These are phyloP conservation scores for Telfairia occidentalis DNA, from an alignment of 331 rosid species.

Conservation along the genomic window DNA sequence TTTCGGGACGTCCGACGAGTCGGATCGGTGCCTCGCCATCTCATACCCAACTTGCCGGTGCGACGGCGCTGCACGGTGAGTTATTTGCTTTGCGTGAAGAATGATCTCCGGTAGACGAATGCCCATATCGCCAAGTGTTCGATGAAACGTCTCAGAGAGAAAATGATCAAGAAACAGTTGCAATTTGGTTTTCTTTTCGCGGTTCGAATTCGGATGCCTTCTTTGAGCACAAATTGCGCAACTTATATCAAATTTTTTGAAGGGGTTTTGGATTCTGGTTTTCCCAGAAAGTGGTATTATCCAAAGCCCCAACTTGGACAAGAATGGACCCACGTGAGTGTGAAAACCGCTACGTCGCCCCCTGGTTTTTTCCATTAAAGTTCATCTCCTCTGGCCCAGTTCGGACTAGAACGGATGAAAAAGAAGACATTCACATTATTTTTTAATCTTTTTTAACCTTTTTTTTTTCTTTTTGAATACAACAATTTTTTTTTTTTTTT, in stretches of 20 bases:
- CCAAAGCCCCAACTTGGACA: background rate
- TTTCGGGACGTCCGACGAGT: background rate
- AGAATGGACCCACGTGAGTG: slow-evolving; percentile 3
- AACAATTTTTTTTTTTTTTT: background rate
- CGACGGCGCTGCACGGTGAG: background rate
- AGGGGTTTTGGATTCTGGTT: slow-evolving; percentile 1
- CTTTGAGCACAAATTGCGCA: background rate
- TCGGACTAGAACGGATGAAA: background rate
- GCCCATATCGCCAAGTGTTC: slow-evolving; percentile 3
- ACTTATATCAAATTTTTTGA: background rate
- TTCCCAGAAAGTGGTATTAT: background rate
- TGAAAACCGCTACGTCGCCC: background rate
- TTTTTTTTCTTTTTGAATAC: no score
- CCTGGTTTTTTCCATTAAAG: background rate
- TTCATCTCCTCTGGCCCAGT: background rate
- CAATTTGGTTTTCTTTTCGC: background rate
- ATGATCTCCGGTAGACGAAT: slow-evolving; percentile 7
- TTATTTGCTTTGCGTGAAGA: slow-evolving; percentile 7
- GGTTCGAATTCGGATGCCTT: background rate
- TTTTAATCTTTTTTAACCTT: background rate
- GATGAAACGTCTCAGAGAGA: background rate
- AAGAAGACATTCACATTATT: background rate
- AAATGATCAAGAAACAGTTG: background rate
- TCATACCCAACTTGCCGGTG: background rate
- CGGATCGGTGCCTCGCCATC: background rate